Conservation (phyloP, 106 monocot genomes). For the Allium sativum region DNA sequence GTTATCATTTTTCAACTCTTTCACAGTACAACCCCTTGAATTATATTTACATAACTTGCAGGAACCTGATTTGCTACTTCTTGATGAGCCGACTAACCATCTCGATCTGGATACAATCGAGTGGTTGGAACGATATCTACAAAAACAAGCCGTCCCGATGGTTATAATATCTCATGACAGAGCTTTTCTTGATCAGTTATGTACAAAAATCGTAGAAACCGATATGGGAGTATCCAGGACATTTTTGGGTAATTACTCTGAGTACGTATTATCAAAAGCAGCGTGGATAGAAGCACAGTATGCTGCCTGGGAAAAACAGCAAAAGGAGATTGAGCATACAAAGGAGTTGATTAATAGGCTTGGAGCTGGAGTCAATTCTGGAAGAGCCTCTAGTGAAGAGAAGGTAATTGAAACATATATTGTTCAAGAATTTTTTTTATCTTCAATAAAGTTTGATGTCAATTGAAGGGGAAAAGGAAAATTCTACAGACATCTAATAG, state of each 20-base stretch:
- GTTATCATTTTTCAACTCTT: too few species aligned
- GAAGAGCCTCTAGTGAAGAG: slow-evolving; percentile 95
- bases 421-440: neutral
- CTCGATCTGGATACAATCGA: slow-evolving; percentile 98
- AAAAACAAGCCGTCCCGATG: slow-evolving; percentile 87
- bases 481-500: too few species aligned
- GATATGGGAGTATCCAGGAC: slow-evolving; percentile 94
- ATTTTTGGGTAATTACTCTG: slow-evolving; percentile 85
- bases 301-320: slow-evolving; percentile 97
- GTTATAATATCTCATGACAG: slow-evolving; percentile 98
- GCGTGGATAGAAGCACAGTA: slow-evolving; percentile 71
- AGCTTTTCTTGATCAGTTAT: slow-evolving; percentile 86
- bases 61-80: slow-evolving; percentile 96
- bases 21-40: neutral
- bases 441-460: too few species aligned
- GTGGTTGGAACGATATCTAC: slow-evolving; percentile 90
- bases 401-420: slow-evolving; percentile 35
- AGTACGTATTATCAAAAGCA: slow-evolving; percentile 71
- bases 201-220: slow-evolving; percentile 95
- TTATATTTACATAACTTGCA: slow-evolving; percentile 12
- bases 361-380: slow-evolving; percentile 90
- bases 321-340: slow-evolving; percentile 91
- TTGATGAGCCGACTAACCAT: slow-evolving; percentile 98
- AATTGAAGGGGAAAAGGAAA: too few species aligned
- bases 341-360: slow-evolving; percentile 88